These are phyloP conservation scores for Cytospora piceae DNA, from an alignment of 2,329 filamentous ascomycete species.

Conservation along the genomic window DNA sequence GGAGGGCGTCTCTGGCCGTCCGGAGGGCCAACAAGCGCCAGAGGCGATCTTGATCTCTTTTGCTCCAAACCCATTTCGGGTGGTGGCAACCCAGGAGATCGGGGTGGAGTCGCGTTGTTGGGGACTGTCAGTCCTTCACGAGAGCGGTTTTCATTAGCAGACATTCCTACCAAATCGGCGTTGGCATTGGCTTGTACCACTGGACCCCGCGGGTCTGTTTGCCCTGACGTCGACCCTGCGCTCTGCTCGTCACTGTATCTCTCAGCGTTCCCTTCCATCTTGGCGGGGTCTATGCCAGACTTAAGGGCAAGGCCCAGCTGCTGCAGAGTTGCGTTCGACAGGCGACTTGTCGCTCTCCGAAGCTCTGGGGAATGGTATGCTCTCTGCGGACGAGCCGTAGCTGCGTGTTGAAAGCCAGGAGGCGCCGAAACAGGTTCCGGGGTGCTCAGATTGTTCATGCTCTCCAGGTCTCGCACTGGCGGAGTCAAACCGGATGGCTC, in stretches of 20 bases:
- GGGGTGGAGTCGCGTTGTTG: constrained; percentile 39
- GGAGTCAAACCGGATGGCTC: constrained; percentile 48
- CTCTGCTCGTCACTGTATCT: constrained; percentile 39
- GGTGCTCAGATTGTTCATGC: constrained; percentile 60
- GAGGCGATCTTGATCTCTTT: constrained; percentile 50
- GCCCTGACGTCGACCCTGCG: constrained; percentile 39
- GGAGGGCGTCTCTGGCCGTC: constrained; percentile 31
- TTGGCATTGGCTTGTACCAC: constrained; percentile 56
- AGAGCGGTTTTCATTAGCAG: constrained; percentile 59
- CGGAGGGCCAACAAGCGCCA: constrained; percentile 38
- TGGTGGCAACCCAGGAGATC: constrained; percentile 46
- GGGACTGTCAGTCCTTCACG: constrained; percentile 55
- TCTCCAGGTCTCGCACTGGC: constrained; percentile 56
- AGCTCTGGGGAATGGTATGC: constrained; percentile 78
- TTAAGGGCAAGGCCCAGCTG: constrained; percentile 71
- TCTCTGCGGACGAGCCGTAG: constrained; percentile 72
- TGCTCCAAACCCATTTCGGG: constrained; percentile 46
- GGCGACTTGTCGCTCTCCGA: constrained; percentile 78
- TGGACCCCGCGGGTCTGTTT: constrained; percentile 46
- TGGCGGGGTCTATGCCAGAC: constrained; percentile 25
- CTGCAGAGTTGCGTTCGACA: constrained; percentile 79
- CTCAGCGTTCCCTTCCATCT: constrained; percentile 31
- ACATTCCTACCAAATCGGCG: constrained; percentile 51
- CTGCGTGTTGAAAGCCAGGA: constrained; percentile 67
- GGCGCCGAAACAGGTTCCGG: constrained; percentile 79